Percentiles rank a stretch among this genome's conserved stretches.
These are phyloP conservation scores for Leccinum griseonigrum DNA, from an alignment of 1,284 basidiomycete genomes.

Conservation along the genomic window DNA sequence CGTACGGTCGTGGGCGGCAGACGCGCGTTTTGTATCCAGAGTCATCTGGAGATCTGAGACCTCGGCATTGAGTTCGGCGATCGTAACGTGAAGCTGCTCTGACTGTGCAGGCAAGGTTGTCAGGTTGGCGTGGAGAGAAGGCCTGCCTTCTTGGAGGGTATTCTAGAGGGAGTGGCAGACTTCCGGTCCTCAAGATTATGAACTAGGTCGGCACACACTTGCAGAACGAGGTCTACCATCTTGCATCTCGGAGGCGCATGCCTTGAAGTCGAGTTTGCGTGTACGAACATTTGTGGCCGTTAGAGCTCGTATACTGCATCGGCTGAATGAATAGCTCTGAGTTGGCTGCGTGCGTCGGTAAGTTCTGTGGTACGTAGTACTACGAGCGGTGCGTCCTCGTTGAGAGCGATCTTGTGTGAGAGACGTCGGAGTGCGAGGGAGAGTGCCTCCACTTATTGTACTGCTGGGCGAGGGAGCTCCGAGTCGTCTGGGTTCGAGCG, in stretches of 20 bases:
- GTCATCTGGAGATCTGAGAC: slow-evolving; percentile 42
- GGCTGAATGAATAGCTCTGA: slow-evolving; percentile 42
- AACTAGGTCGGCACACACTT: slow-evolving; percentile 70
- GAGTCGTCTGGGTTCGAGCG: slow-evolving; percentile 44
- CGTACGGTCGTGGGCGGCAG: slow-evolving; percentile 41
- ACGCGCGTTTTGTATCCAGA: slow-evolving; percentile 47
- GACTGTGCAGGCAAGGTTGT: slow-evolving; percentile 49
- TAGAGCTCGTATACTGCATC: slow-evolving; percentile 53
- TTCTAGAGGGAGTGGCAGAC: slow-evolving; percentile 27
- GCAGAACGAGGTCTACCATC: slow-evolving; percentile 61
- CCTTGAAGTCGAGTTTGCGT: slow-evolving; percentile 42
- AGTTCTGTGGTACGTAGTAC: slow-evolving; percentile 47
- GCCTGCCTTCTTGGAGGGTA: slow-evolving; percentile 47
- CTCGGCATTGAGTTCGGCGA: slow-evolving; percentile 45
- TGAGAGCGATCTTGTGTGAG: slow-evolving; percentile 60
- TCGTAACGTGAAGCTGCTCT: slow-evolving; percentile 45
- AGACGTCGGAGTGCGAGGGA: slow-evolving; percentile 62
- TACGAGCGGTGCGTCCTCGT: slow-evolving; percentile 50
- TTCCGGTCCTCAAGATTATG: slow-evolving; percentile 52
- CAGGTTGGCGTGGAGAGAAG: slow-evolving; percentile 47
- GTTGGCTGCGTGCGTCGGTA: slow-evolving; percentile 40
- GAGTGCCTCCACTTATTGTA: slow-evolving; percentile 56
- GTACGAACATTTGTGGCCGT: slow-evolving; percentile 49
- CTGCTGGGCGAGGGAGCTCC: slow-evolving; percentile 41
- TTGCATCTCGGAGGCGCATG: slow-evolving; percentile 42